phyloP scores from a whole-genome alignment of 768 basidiomycete genomes.

The Lentinula sp. region DNA sequence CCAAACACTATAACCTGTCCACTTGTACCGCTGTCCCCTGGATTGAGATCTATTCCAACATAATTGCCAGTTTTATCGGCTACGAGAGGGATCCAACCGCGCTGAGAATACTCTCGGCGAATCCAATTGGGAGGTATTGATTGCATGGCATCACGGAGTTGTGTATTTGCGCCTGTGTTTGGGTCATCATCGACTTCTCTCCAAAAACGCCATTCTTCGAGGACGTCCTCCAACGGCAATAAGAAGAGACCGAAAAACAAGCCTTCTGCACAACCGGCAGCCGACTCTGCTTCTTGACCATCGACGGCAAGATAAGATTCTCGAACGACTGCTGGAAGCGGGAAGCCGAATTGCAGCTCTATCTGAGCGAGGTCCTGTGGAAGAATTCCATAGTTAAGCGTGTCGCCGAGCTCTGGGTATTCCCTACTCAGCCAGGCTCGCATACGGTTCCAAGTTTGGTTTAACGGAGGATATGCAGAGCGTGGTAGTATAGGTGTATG shows the following conservation, averaged over 20 bases:
- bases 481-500: conserved; percentile 38
- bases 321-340: conserved; percentile 80
- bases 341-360: conserved; percentile 79
- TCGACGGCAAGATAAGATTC: conserved; percentile 87
- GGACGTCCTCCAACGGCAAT: conserved; percentile 85
- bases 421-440: conserved; percentile 76
- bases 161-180: conserved; percentile 70
- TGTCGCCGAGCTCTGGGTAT: conserved; percentile 93
- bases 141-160: conserved; percentile 71
- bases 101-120: conserved; percentile 81
- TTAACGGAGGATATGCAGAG: conserved; percentile 66
- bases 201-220: conserved; percentile 97
- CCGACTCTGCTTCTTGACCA: conserved; percentile 89
- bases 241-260: conserved; percentile 95
- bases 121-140: conserved; percentile 90
- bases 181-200: conserved; percentile 89
- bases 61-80: conserved; percentile 96
- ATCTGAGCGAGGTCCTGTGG: conserved; percentile 74
- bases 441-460: conserved; percentile 79
- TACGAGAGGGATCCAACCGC: conserved; percentile 95
- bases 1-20: conserved; percentile 99
- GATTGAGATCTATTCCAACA: conserved; percentile 91
- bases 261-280: conserved; percentile 84
- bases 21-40: conserved; percentile 61
- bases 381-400: conserved; percentile 87